These are phyloP conservation scores for Cryptosporidium ryanae DNA, from an alignment of 169 alveolate genomes.

Conservation along the genomic window DNA sequence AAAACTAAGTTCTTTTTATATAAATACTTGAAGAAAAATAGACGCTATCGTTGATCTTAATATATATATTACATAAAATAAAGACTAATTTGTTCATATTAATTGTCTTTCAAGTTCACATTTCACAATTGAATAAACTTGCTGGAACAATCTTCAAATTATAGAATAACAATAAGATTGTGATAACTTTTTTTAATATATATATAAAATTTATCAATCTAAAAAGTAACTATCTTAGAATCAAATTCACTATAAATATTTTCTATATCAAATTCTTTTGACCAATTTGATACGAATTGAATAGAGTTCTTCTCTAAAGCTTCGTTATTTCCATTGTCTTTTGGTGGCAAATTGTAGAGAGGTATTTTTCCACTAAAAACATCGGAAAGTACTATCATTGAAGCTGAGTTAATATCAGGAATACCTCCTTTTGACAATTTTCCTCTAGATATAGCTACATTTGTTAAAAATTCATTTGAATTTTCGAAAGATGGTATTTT, in stretches of 20 bases:
- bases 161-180: too few relatives aligned
- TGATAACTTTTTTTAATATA: too few relatives aligned
- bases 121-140: too few relatives aligned
- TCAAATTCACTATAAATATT: constrained; percentile 33
- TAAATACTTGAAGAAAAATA: too few relatives aligned
- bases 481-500: constrained; percentile 81
- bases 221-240: background rate
- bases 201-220: too few relatives aligned
- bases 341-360: constrained; percentile 89
- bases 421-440: constrained; percentile 88
- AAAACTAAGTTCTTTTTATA: too few relatives aligned
- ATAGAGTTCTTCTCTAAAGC: constrained; percentile 33
- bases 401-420: constrained; percentile 90
- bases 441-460: constrained; percentile 83
- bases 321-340: background rate
- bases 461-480: constrained; percentile 79
- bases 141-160: too few relatives aligned
- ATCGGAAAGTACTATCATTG: constrained; percentile 89
- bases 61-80: too few relatives aligned
- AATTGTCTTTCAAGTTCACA: too few relatives aligned
- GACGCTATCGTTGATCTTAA: too few relatives aligned
- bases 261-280: constrained; percentile 58
- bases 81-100: too few relatives aligned
- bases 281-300: constrained; percentile 43
- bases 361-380: constrained; percentile 90